These are phyloP conservation scores for Porogramme epimiltina DNA, from an alignment of 1,284 basidiomycete genomes.

Conservation along the genomic window DNA sequence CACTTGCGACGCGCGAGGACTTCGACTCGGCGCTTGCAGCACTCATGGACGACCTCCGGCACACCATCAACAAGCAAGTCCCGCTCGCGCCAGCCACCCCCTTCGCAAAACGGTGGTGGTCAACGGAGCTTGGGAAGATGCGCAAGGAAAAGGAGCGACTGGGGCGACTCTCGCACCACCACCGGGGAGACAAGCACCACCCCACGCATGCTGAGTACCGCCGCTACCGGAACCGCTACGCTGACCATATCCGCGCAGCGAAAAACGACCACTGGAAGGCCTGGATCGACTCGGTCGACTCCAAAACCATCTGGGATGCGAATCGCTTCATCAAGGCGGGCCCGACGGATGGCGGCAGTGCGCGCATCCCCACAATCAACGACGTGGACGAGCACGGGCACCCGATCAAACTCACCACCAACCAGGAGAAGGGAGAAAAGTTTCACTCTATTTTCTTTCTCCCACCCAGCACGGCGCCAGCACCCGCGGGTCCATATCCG, in stretches of 20 bases:
- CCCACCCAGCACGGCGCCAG: conserved; percentile 7
- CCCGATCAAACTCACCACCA: conserved; percentile 7
- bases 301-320: conserved; percentile 33
- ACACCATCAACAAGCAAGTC: conserved; percentile 22
- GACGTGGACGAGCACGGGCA: conserved; percentile 15
- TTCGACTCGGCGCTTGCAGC: conserved; percentile 11
- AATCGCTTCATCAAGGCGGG: conserved; percentile 30
- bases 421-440: too few species aligned
- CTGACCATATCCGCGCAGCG: conserved; percentile 26
- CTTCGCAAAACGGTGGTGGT: conserved; percentile 31
- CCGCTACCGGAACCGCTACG: conserved; percentile 28
- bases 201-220: conserved; percentile 26
- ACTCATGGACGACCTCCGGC: conserved; percentile 23
- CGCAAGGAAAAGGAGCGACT: conserved; percentile 26
- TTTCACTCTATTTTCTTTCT: conserved; percentile 35
- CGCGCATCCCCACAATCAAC: conserved; percentile 32
- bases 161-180: conserved; percentile 28
- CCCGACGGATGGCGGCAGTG: conserved; percentile 31
- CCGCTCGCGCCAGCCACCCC: conserved; percentile 27
- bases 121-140: conserved; percentile 23
- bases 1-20: neutral
- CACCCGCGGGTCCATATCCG: conserved; percentile 18
- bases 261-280: conserved; percentile 38
- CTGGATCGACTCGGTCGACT: conserved; percentile 33
- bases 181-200: conserved; percentile 33